Conservation (phyloP, 768 basidiomycete species). For the Boletus bicolor region DNA sequence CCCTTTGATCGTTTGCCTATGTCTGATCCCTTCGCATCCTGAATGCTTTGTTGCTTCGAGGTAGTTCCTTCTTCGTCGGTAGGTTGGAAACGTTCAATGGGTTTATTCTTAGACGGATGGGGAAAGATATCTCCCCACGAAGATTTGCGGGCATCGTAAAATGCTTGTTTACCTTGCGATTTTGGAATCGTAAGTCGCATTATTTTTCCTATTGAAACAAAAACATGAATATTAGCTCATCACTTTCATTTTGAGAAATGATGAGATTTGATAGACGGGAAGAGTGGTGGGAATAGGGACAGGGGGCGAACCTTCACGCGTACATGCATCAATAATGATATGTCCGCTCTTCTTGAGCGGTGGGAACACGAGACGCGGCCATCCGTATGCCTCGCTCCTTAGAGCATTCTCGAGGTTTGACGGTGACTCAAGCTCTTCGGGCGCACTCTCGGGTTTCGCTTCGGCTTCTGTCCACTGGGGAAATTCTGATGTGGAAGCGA, state of each 20-base stretch:
- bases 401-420: constrained; percentile 51
- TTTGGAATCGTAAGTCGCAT: constrained; percentile 89
- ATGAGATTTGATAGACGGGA: background rate
- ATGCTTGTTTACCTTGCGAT: constrained; percentile 93
- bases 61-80: constrained; percentile 26
- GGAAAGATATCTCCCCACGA: constrained; percentile 96
- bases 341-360: constrained; percentile 91
- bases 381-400: constrained; percentile 72
- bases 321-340: constrained; percentile 87
- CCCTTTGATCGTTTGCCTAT: constrained; percentile 50
- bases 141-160: constrained; percentile 92
- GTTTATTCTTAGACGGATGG: constrained; percentile 75
- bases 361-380: constrained; percentile 92
- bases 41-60: constrained; percentile 26
- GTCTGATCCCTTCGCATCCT: constrained; percentile 44
- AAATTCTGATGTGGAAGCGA: constrained; percentile 9
- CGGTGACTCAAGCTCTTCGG: constrained; percentile 16
- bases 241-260: constrained; percentile 5
- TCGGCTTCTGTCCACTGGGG: background rate
- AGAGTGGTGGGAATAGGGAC: constrained; percentile 8
- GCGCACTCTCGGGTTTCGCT: background rate
- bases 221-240: background rate
- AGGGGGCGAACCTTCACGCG: constrained; percentile 59
- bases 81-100: constrained; percentile 59
- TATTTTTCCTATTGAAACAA: constrained; percentile 63